These are phyloP conservation scores for Solanum hybrid DNA, from an alignment of 305 asterid species.

Conservation along the genomic window DNA sequence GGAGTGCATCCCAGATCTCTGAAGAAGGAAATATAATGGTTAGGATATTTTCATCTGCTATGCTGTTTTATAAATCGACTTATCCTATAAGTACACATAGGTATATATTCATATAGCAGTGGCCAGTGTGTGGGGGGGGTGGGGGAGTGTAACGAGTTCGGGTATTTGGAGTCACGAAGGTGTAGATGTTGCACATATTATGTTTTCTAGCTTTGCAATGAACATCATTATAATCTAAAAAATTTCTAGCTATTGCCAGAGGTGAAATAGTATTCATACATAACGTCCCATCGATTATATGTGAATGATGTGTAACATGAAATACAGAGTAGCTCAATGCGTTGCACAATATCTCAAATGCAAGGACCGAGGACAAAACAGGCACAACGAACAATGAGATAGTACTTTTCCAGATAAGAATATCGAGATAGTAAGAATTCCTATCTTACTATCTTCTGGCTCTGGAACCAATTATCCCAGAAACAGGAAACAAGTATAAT, in stretches of 20 bases:
- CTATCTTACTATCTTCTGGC: background rate
- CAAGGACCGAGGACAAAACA: background rate
- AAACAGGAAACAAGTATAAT: background rate
- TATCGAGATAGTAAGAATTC: background rate
- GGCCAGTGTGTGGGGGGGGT: background rate
- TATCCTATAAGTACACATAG: background rate
- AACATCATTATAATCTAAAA: background rate
- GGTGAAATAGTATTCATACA: background rate
- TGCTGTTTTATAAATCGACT: background rate
- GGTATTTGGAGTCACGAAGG: no score
- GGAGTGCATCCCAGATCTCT: constrained; percentile 89
- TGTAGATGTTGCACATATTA: no score
- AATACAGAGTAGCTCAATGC: background rate
- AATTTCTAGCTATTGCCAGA: background rate
- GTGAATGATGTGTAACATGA: background rate
- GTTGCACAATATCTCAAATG: background rate
- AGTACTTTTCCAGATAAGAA: background rate
- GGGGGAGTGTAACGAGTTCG: no score
- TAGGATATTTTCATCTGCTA: background rate
- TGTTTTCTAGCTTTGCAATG: no score
- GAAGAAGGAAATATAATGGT: background rate
- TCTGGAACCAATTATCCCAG: background rate
- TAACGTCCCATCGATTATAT: background rate
- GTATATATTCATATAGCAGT: background rate
- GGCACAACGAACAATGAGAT: background rate